phyloP scores from a whole-genome alignment of 805 yeast species.

The Schwanniomyces pseudopolymorphus region DNA sequence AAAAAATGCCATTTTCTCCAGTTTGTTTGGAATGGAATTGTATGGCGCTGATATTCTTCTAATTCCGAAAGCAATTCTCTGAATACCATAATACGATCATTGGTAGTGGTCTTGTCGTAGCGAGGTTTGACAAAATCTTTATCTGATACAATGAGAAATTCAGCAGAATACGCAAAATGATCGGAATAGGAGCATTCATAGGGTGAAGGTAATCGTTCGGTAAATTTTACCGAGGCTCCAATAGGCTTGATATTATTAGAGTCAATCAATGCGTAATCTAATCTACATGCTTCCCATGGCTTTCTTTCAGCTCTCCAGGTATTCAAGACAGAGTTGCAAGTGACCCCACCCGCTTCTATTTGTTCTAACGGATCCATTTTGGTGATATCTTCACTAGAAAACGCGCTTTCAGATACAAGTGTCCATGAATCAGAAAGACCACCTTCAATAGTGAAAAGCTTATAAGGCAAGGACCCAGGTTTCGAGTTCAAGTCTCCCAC shows the following conservation, averaged over 20 bases:
- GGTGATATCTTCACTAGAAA: conserved; percentile 18
- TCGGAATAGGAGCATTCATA: conserved; percentile 72
- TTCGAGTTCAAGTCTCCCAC: conserved; percentile 92
- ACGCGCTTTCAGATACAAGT: conserved; percentile 35
- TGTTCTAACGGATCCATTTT: conserved; percentile 47
- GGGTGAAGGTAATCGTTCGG: conserved; percentile 61
- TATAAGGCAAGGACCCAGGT: conserved; percentile 83
- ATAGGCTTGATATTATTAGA: conserved; percentile 49
- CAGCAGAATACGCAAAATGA: conserved; percentile 77
- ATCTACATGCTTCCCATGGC: conserved; percentile 74
- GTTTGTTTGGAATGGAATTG: conserved; percentile 56
- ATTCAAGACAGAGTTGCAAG: conserved; percentile 85
- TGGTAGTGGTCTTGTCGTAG: not conserved
- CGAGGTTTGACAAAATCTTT: conserved; percentile 7
- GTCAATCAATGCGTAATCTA: conserved; percentile 87
- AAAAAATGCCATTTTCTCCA: conserved; percentile 71
- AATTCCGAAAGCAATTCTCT: conserved; percentile 25
- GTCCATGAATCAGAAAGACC: conserved; percentile 84
- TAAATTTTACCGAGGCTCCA: conserved; percentile 71
- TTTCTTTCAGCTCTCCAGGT: conserved; percentile 71
- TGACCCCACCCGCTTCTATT: conserved; percentile 71
- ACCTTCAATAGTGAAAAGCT: conserved; percentile 67
- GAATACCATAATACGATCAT: conserved; percentile 36
- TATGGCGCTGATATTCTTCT: conserved; percentile 46
- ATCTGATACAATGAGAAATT: conserved; percentile 18